Evolutionary conservation across 306 rosid species (phyloP), one percentile per base, ranked within the genome.

Genomic region (Cucurbita maxima): DNA sequence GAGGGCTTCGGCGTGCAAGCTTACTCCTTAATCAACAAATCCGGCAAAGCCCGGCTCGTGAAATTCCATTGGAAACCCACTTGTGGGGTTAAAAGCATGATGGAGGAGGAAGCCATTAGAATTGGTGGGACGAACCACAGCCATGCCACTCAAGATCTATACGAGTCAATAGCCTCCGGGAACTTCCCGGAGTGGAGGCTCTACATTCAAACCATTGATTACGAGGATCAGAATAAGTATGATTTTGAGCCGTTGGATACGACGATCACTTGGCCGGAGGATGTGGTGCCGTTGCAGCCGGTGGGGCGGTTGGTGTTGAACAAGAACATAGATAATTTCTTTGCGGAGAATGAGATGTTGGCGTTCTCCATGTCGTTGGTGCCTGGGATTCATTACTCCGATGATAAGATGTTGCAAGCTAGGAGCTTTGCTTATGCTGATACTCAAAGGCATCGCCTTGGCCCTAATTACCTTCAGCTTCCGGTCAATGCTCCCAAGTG

Each of bases 111-210:
- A 75, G 96, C 96, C 60, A 36, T 86, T 72, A 83, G 57, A 75
- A 86, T 93, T 51, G 98, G 98, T 58, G 96, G 98, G 56, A 13
- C 90, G 34, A 90, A 88, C 81, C 98, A 93, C 81, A 93, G 98
- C 82, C 98, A 93, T 75, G 98, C 98, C 37, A 93, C 98, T 30
- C 81, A 90, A 71, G 98, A 93, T 78, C 93, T 93, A 30, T 80
- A 83, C 58, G 96, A 93, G 66, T 93, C 98, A 10, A 93, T 90
- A 76, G 91, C 96, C 37, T 96, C 96, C 60, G 98, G 98, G 34
- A 90, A 88, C 82, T 93, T 84, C 82, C 98, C 98, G 5, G 98
- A 93, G 81, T 93, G 98, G 98, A 88, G 84, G 80, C 96, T 93
- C 48, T 93, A 45, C 69, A 34, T 93, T 72, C 98, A 93, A 80